Percentiles rank a stretch among this genome's conserved stretches.
These are phyloP conservation scores for Schizosaccharomyces osmophilus DNA, from an alignment of 805 yeast species.

Conservation along the genomic window DNA sequence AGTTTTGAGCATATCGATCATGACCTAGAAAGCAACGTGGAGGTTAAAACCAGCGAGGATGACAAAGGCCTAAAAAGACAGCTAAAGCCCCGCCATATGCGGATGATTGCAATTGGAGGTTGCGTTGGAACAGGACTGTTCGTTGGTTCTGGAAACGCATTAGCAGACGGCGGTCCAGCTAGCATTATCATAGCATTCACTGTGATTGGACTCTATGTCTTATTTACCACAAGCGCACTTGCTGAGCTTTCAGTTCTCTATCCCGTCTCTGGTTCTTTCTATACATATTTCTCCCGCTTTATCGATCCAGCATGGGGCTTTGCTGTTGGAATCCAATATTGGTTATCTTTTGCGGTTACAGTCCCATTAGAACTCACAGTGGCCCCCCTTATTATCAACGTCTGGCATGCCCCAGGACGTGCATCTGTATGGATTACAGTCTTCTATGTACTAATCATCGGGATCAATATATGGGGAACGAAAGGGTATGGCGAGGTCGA, in stretches of 20 bases:
- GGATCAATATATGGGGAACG: constrained; percentile 15
- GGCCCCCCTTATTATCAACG: constrained; percentile 49
- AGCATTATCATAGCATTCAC: constrained; percentile 26
- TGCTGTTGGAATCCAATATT: constrained; percentile 37
- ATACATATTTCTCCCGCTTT: constrained; percentile 34
- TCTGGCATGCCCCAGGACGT: constrained; percentile 29
- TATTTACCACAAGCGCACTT: constrained; percentile 26
- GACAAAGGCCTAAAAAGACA: constrained; percentile 16
- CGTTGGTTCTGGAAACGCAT: constrained; percentile 40
- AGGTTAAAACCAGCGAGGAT: background rate
- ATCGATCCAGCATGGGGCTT: constrained; percentile 27
- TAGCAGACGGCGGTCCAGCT: constrained; percentile 27
- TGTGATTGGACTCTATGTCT: constrained; percentile 27
- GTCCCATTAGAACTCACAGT: constrained; percentile 65
- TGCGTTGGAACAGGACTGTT: constrained; percentile 56
- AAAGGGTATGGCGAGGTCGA: constrained; percentile 28
- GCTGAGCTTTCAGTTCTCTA: constrained; percentile 44
- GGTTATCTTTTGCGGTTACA: constrained; percentile 46
- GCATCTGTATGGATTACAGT: constrained; percentile 24
- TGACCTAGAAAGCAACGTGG: too few species aligned
- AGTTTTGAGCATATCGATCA: too few species aligned
- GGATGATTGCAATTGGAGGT: constrained; percentile 54
- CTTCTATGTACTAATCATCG: constrained; percentile 25
- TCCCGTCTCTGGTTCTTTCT: constrained; percentile 40
- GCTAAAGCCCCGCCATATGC: constrained; percentile 31